Percentiles rank a stretch among this genome's conserved stretches.
Conservation (phyloP, 768 basidiomycete genomes). For the Termitomyces heimii region DNA sequence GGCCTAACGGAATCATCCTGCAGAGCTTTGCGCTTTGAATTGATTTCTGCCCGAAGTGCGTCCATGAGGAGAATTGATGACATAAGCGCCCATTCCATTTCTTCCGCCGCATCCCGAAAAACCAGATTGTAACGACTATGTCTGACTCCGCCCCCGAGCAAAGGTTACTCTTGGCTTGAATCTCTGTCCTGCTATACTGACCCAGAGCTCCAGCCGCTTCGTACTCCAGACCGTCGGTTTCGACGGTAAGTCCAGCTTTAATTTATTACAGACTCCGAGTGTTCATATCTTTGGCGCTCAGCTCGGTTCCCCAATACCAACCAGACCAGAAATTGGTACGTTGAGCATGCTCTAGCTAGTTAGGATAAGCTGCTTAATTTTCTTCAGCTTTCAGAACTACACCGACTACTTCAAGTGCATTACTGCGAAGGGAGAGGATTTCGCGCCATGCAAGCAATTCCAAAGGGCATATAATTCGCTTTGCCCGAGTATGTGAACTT, state of each 20-base stretch:
- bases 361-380: background rate
- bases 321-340: conserved; percentile 90
- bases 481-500: conserved; percentile 81
- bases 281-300: conserved; percentile 23
- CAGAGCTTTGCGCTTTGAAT: conserved; percentile 77
- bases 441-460: conserved; percentile 98
- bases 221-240: conserved; percentile 93
- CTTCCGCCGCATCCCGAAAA: conserved; percentile 39
- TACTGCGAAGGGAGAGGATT: conserved; percentile 96
- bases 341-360: background rate
- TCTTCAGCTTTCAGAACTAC: conserved; percentile 87
- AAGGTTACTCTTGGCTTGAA: conserved; percentile 8
- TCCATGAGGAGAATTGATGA: conserved; percentile 58
- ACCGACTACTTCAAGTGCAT: conserved; percentile 99
- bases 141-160: conserved; percentile 42
- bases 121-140: conserved; percentile 38
- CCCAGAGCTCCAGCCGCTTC: conserved; percentile 55
- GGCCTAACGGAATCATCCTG: conserved; percentile 46
- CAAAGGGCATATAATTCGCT: conserved; percentile 92
- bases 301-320: conserved; percentile 89
- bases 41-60: conserved; percentile 85
- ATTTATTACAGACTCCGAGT: background rate
- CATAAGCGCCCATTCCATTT: conserved; percentile 24
- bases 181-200: conserved; percentile 10
- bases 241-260: conserved; percentile 52